Conservation (phyloP, 177 flowering plant species). For the Vitis hybrid region DNA sequence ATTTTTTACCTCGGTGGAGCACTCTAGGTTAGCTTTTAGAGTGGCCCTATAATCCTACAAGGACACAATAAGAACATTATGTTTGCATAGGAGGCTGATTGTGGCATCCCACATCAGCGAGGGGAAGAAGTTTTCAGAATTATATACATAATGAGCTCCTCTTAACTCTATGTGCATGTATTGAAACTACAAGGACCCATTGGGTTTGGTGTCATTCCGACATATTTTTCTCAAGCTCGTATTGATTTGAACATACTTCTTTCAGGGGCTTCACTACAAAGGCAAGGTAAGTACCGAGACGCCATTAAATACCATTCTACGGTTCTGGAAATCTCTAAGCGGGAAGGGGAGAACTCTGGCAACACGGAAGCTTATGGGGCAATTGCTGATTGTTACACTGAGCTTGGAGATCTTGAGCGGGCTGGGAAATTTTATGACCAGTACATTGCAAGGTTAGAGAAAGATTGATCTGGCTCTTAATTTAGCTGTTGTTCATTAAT, state of each 20-base stretch:
- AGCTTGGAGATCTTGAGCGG: constrained; percentile 87
- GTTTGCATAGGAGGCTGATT: no score
- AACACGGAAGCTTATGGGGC: constrained; percentile 97
- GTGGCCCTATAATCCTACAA: no score
- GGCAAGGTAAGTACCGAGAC: constrained; percentile 76
- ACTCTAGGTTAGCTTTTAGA: no score
- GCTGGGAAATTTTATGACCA: constrained; percentile 80
- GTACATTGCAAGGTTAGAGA: constrained; percentile 73
- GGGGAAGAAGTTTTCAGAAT: no score
- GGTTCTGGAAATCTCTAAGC: constrained; percentile 70
- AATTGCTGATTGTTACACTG: constrained; percentile 95
- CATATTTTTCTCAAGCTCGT: no score
- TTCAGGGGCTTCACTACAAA: constrained; percentile 87
- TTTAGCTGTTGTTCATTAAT: not conserved
- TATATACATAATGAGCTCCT: no score
- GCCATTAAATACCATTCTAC: constrained; percentile 82
- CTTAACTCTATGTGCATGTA: no score
- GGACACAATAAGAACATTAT: no score
- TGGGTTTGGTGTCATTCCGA: no score
- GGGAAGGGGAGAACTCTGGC: constrained; percentile 79
- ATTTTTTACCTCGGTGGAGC: no score
- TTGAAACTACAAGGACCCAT: no score
- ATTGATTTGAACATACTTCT: constrained; percentile 2
- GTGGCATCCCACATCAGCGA: no score
- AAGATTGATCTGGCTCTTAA: constrained; percentile 35